Conservation (phyloP, 768 basidiomycete genomes). For the Auriscalpium microsporum region DNA sequence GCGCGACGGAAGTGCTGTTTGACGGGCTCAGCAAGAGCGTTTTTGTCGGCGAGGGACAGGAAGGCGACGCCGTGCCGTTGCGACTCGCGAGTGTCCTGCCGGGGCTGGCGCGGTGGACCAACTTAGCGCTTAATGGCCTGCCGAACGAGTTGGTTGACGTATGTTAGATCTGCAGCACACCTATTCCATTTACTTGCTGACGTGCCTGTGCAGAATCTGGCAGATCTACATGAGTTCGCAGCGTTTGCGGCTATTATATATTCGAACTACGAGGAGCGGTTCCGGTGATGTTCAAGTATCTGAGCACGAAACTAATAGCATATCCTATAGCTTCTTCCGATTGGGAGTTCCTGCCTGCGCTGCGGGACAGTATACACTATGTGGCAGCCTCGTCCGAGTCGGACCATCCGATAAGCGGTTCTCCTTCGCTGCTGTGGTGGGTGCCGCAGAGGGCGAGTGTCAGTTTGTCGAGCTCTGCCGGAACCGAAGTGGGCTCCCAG, state of each 20-base stretch:
- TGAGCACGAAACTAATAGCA: background rate
- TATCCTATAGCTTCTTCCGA: background rate
- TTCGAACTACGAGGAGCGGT: constrained; percentile 53
- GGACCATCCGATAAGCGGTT: too few relatives aligned
- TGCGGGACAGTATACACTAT: too few relatives aligned
- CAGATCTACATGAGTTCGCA: constrained; percentile 53
- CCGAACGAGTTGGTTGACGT: constrained; percentile 84
- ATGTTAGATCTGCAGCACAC: constrained; percentile 24
- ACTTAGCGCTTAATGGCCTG: constrained; percentile 51
- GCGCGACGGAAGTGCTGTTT: constrained; percentile 56
- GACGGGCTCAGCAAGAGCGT: constrained; percentile 55
- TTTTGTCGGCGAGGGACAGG: constrained; percentile 34
- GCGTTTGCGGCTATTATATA: constrained; percentile 70
- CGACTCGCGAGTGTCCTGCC: constrained; percentile 77
- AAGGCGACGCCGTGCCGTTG: constrained; percentile 40
- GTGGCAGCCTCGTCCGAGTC: too few relatives aligned
- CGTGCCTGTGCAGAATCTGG: constrained; percentile 38
- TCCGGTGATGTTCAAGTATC: constrained; percentile 21
- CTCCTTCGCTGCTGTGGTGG: too few relatives aligned
- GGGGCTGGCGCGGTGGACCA: constrained; percentile 71
- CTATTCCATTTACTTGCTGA: background rate
- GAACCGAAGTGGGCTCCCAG: too few relatives aligned
- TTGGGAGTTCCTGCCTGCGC: too few relatives aligned
- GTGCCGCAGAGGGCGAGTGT: too few relatives aligned
- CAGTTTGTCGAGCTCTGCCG: too few relatives aligned